These are phyloP conservation scores for Citeromyces hawaiiensis DNA, from an alignment of 1,139 yeast genomes.

Conservation along the genomic window DNA sequence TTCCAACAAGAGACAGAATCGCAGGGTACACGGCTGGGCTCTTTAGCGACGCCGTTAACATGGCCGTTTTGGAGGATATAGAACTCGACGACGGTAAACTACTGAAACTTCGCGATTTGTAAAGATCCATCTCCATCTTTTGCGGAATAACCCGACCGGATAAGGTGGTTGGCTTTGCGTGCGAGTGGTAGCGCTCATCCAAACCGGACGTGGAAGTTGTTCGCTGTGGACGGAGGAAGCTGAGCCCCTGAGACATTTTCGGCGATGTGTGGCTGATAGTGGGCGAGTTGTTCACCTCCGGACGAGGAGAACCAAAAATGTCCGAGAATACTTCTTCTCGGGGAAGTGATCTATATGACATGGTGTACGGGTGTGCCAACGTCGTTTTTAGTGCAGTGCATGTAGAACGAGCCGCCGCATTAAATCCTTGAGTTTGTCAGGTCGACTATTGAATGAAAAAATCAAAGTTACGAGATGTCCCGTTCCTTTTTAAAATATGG, in stretches of 20 bases:
- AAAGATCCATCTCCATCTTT: conserved; percentile 18
- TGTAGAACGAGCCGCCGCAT: no score
- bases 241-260: background rate
- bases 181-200: conserved; percentile 12
- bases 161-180: conserved; percentile 14
- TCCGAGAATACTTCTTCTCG: no score
- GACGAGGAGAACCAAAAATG: no score
- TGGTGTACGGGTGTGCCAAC: no score
- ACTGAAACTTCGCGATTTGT: background rate
- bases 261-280: no score
- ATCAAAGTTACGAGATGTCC: no score
- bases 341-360: no score
- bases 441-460: no score
- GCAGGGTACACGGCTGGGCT: conserved; percentile 82
- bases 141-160: conserved; percentile 29
- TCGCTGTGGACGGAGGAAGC: background rate
- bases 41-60: conserved; percentile 14
- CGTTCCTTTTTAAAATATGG: no score
- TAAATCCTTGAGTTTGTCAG: no score
- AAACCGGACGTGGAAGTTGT: conserved; percentile 11
- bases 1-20: conserved; percentile 72
- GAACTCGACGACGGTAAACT: background rate
- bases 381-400: no score
- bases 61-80: background rate
- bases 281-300: no score